Base-by-base conservation (phyloP, 2,329 filamentous ascomycete species). In the Aspergillaceae sp. region DNA sequence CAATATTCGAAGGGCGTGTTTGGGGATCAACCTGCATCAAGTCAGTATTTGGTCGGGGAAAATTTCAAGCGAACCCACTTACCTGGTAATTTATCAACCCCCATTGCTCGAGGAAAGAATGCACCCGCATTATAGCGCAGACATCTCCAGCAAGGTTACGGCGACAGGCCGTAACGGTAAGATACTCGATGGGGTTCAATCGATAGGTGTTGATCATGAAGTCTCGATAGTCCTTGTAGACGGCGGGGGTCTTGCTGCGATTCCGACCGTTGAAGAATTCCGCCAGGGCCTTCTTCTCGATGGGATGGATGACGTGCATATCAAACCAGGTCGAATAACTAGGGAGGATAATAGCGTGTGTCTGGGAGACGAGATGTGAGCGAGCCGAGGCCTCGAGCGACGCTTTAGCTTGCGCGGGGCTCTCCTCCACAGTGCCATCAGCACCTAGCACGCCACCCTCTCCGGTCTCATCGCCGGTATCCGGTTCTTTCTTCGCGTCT, bases 131-230 rank as follows among this genome's bases (percentile, higher is more conserved):
- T 58, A 98, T 98, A 35, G 92, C 91, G 71, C 92, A 98, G 30
- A 98, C 92, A 68, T 98, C 92, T 54, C 92, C 92, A 26, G 92
- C 92, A 61, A 98, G 71, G 66, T 98, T 98, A 56, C 92, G 81
- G 53, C 92, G 80, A 65, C 92, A 98, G 43, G 92, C 92, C 7
- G 92, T 98, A 45, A 98, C 91, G 4, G 92, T 98, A 46, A 98
- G 77, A 62, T 98, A 98, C 67, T 98, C 92, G 45, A 89, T 79
- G 4, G 92, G 92, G 64, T 97, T 98, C 47, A 98, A 74, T 34
- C 92, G 84, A 70, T 98, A 98, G 9, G 92, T 97, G 73, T 98
- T 98, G 73, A 98, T 89, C 92, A 98, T 98, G 64, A 98, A 98
- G 64, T 98, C 92, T 57, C 92, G 84, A 69, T 98, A 98, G 64